phyloP scores from a whole-genome alignment of 345 rosid species.

The Abelmoschus esculentus region DNA sequence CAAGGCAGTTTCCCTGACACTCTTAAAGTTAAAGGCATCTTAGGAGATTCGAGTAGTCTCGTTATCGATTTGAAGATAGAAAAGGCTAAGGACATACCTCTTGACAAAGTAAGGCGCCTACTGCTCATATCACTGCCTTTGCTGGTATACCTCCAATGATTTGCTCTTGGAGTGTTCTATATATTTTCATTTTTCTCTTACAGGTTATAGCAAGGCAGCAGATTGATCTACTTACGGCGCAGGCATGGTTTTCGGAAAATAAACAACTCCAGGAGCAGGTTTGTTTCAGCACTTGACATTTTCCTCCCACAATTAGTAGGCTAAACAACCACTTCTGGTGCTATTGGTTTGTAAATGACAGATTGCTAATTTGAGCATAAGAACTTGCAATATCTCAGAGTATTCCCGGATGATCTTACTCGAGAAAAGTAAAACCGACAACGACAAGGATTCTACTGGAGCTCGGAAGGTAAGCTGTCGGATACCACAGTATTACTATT shows the following conservation, averaged over 20 bases:
- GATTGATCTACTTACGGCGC: slow-evolving; percentile 71
- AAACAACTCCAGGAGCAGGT: slow-evolving; percentile 75
- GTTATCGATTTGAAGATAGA: slow-evolving; percentile 37
- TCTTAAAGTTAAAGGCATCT: slow-evolving; percentile 34
- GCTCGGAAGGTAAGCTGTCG: slow-evolving; percentile 31
- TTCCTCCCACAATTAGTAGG: neutral
- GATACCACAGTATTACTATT: neutral
- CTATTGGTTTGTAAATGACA: slow-evolving; percentile 17
- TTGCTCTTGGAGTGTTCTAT: neutral
- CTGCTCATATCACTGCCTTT: neutral
- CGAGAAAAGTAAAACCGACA: slow-evolving; percentile 30
- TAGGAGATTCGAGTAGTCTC: slow-evolving; percentile 38
- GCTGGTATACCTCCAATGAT: neutral
- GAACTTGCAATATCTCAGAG: slow-evolving; percentile 56
- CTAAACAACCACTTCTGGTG: neutral
- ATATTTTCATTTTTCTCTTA: neutral
- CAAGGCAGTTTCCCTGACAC: slow-evolving; percentile 39
- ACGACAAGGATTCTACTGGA: slow-evolving; percentile 21
- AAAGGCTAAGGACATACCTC: slow-evolving; percentile 33
- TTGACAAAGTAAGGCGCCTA: slow-evolving; percentile 34
- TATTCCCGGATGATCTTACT: slow-evolving; percentile 56
- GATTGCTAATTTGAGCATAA: slow-evolving; percentile 62
- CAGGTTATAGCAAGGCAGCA: slow-evolving; percentile 69
- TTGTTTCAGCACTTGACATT: slow-evolving; percentile 1
- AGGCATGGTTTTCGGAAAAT: slow-evolving; percentile 77